These are phyloP conservation scores for Nepenthes alata DNA, from an alignment of 179 eudicot genomes.

Conservation along the genomic window DNA sequence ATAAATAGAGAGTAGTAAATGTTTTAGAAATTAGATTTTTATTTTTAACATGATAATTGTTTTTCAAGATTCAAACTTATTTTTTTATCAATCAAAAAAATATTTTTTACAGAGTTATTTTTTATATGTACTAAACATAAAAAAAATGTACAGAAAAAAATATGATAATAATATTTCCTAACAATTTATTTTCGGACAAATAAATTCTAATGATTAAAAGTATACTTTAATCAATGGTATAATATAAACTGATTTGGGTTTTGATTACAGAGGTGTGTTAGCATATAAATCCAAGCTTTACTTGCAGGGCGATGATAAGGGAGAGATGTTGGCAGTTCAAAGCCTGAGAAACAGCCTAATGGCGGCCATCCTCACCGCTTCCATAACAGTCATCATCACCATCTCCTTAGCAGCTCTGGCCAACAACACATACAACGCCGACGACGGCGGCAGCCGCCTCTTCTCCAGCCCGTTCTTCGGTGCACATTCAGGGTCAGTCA, in stretches of 20 bases:
- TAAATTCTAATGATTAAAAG: neutral
- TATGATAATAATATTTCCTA: too few species aligned
- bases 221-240: too few species aligned
- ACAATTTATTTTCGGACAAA: neutral
- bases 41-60: too few species aligned
- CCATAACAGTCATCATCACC: constrained; percentile 37
- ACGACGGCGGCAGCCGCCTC: constrained; percentile 16
- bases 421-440: constrained; percentile 50
- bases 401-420: constrained; percentile 50
- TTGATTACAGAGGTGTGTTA: too few species aligned
- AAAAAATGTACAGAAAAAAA: too few species aligned
- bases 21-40: too few species aligned
- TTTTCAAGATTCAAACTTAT: too few species aligned
- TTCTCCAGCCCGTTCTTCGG: constrained; percentile 30
- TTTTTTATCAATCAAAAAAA: too few species aligned
- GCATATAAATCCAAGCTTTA: neutral
- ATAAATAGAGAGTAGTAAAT: too few species aligned
- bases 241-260: too few species aligned
- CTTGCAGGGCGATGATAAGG: constrained; percentile 67
- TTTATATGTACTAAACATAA: too few species aligned
- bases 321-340: constrained; percentile 68
- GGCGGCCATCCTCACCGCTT: constrained; percentile 55
- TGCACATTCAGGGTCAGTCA: constrained; percentile 31
- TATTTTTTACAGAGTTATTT: too few species aligned
- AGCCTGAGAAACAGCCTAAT: constrained; percentile 73